Evolutionary conservation across 2,329 filamentous ascomycete species (phyloP), one percentile per base, ranked within the genome.

Genomic region (Aspergillus carbonarius): DNA sequence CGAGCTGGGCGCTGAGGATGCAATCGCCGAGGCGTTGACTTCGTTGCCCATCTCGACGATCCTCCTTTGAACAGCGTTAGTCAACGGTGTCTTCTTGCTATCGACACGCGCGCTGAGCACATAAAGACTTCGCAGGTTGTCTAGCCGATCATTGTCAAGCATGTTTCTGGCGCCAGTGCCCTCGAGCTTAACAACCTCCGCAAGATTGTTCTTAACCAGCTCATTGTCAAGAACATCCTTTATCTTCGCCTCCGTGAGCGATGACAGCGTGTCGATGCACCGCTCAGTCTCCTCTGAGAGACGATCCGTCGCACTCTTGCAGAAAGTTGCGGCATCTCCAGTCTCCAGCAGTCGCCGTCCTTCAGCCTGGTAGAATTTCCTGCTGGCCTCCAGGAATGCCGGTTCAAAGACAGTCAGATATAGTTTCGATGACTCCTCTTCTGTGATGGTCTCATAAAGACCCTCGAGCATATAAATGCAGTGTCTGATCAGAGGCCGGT

Each of bases 401-500:
- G 86, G 85, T 73, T 99, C 92, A 67, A 99, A 98, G 0, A 84
- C 83, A 0, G 87, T 90, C 30, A 92, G 77, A 70, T 99, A 99
- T 0, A 99, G 81, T 68, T 92, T 95, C 42, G 91, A 85, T 47
- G 85, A 82, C 63, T 96, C 90, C 5, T 85, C 84, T 70, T 96
- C 92, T 4, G 87, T 83, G 57, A 92, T 85, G 0, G 87, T 88
- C 72, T 96, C 90, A 72, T 96, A 96, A 0, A 99, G 81, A 7
- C 86, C 86, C 71, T 96, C 93, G 5, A 99, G 82, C 92, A 99
- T 97, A 66, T 90, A 88, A 2, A 92, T 85, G 71, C 91, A 93
- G 53, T 90, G 89, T 64, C 91, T 89, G 66, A 98, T 86, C 4
- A 96, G 81, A 35, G 86, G 84, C 66, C 90, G 88, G 73, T 98